Conservation (phyloP, 805 yeast species). For the Cyberlindnera saturnus region DNA sequence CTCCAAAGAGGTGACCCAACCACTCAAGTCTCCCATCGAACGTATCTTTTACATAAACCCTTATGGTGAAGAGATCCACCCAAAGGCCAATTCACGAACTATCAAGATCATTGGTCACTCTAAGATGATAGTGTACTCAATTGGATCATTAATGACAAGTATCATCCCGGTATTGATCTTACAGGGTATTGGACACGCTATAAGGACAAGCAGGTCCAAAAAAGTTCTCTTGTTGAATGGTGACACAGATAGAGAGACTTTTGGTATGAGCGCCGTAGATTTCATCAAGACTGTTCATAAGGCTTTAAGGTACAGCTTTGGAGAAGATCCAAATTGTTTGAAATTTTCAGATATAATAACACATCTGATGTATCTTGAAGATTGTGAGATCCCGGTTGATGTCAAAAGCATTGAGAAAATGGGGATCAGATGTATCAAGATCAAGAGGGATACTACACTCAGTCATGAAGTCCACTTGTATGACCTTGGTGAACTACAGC, state of each 20-base stretch:
- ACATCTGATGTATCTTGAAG: conserved; percentile 51
- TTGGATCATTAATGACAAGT: conserved; percentile 88
- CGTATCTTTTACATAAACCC: conserved; percentile 78
- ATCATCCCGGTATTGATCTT: conserved; percentile 72
- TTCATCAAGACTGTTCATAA: conserved; percentile 50
- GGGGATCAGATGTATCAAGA: conserved; percentile 44
- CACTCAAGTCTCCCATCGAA: conserved; percentile 68
- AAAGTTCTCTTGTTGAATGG: conserved; percentile 72
- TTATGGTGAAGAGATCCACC: conserved; percentile 81
- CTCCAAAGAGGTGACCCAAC: conserved; percentile 47
- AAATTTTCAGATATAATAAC: conserved; percentile 48
- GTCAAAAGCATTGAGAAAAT: conserved; percentile 28
- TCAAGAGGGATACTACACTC: conserved; percentile 19
- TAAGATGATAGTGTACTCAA: conserved; percentile 62
- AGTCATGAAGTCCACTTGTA: conserved; percentile 26
- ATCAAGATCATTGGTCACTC: conserved; percentile 42
- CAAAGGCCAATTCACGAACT: conserved; percentile 63
- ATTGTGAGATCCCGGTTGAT: conserved; percentile 47
- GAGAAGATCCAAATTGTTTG: not conserved
- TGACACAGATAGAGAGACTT: conserved; percentile 72
- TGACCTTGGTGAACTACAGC: conserved; percentile 37
- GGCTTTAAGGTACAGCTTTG: conserved; percentile 48
- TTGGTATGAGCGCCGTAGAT: conserved; percentile 53
- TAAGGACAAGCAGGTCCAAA: conserved; percentile 31
- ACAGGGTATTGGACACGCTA: conserved; percentile 66